phyloP scores from a whole-genome alignment of 208 protist species.

The Endotrypanum monterogeii region DNA sequence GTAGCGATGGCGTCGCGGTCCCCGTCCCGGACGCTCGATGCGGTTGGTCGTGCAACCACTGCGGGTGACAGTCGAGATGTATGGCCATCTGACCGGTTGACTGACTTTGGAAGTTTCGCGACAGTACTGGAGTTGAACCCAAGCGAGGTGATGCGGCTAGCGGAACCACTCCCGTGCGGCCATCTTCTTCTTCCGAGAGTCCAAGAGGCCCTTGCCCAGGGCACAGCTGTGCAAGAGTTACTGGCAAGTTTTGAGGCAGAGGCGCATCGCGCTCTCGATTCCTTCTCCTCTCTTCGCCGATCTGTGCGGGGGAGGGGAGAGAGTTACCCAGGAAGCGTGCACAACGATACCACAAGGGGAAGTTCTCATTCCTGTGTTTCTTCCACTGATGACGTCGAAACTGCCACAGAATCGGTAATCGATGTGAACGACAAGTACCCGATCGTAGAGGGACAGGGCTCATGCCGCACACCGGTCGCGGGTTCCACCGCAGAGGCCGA shows the following conservation, averaged over 20 bases:
- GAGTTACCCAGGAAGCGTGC: neutral
- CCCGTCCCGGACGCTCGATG: neutral
- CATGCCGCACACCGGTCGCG: neutral
- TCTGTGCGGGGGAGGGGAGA: constrained; percentile 1
- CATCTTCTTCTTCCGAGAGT: constrained; percentile 46
- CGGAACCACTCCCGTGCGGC: constrained; percentile 70
- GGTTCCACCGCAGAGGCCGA: constrained; percentile 18
- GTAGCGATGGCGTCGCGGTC: neutral
- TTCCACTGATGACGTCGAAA: neutral
- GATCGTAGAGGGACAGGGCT: neutral
- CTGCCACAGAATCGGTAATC: neutral
- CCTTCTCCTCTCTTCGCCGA: constrained; percentile 10
- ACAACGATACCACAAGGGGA: too few species aligned
- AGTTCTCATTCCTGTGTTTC: neutral
- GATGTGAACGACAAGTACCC: neutral
- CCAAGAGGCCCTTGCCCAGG: constrained; percentile 21
- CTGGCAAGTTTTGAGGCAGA: constrained; percentile 14
- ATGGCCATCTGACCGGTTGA: neutral
- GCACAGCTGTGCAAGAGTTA: constrained; percentile 37
- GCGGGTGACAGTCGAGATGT: neutral
- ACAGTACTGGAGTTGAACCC: constrained; percentile 43
- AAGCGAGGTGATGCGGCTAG: constrained; percentile 43
- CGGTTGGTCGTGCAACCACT: neutral
- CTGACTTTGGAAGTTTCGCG: constrained; percentile 18
- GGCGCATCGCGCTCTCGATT: constrained; percentile 4